Percentiles rank a stretch among this genome's conserved stretches.
Conservation (phyloP, 768 basidiomycete species). For the Pholiota molesta region DNA sequence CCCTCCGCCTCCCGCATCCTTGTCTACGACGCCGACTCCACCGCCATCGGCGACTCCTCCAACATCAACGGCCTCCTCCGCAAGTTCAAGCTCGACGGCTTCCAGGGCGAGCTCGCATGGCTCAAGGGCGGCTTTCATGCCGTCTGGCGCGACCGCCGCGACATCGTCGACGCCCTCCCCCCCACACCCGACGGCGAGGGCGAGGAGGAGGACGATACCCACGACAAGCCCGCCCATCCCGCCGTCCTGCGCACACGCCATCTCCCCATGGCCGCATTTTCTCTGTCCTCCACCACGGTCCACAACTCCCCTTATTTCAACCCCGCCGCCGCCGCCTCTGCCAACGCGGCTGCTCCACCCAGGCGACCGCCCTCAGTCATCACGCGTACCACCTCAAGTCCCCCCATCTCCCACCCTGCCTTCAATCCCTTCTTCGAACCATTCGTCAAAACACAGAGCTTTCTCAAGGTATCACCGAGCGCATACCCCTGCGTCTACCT, state of each 20-base stretch:
- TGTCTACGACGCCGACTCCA: conserved; percentile 85
- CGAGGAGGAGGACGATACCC: conserved; percentile 51
- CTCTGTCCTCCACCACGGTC: conserved; percentile 46
- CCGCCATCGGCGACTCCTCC: conserved; percentile 57
- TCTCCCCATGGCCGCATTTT: conserved; percentile 69
- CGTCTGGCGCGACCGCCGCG: conserved; percentile 55
- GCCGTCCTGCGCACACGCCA: conserved; percentile 54
- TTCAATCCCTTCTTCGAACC: conserved; percentile 96
- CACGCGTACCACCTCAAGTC: conserved; percentile 14
- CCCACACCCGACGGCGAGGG: conserved; percentile 55
- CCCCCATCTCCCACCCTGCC: conserved; percentile 33
- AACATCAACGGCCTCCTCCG: conserved; percentile 75
- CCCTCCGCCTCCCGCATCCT: conserved; percentile 62
- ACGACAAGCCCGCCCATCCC: conserved; percentile 17
- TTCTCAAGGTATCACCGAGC: conserved; percentile 72
- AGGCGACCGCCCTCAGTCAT: conserved; percentile 18
- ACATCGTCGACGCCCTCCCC: conserved; percentile 54
- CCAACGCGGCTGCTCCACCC: conserved; percentile 9
- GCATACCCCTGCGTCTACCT: conserved; percentile 72
- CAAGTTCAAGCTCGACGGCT: conserved; percentile 65
- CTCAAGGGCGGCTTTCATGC: conserved; percentile 83
- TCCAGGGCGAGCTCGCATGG: conserved; percentile 69
- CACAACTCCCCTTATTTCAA: conserved; percentile 32
- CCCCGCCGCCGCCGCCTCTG: conserved; percentile 11
- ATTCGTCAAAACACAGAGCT: conserved; percentile 89